These are phyloP conservation scores for Biscogniauxia marginata DNA, from an alignment of 2,329 filamentous ascomycete genomes.

Conservation along the genomic window DNA sequence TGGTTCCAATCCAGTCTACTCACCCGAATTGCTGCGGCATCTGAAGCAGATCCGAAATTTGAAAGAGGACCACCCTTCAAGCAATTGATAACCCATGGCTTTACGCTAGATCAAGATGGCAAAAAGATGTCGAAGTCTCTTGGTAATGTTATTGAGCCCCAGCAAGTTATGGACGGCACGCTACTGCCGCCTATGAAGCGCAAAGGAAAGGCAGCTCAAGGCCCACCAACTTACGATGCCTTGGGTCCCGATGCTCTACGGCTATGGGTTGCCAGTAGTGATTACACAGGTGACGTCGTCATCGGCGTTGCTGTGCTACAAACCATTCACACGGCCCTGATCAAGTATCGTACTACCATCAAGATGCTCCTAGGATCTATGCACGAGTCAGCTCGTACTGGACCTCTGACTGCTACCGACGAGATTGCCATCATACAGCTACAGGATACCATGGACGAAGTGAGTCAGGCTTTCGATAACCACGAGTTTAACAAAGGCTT, in stretches of 20 bases:
- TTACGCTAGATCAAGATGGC: conserved; percentile 84
- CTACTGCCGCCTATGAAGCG: conserved; percentile 68
- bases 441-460: conserved; percentile 60
- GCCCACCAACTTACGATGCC: conserved; percentile 55
- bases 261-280: conserved; percentile 86
- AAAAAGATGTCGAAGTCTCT: conserved; percentile 99
- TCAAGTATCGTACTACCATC: conserved; percentile 86
- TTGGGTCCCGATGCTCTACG: conserved; percentile 85
- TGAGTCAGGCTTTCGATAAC: conserved; percentile 62
- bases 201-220: conserved; percentile 51
- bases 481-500: conserved; percentile 84
- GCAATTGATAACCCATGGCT: conserved; percentile 91
- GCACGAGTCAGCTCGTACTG: conserved; percentile 49
- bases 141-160: conserved; percentile 80
- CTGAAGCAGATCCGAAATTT: conserved; percentile 34
- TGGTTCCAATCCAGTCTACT: conserved; percentile 98
- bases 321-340: conserved; percentile 70
- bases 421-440: conserved; percentile 78
- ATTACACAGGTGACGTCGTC: conserved; percentile 85
- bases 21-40: conserved; percentile 72
- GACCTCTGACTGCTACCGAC: conserved; percentile 61
- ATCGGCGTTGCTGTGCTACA: conserved; percentile 77
- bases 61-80: conserved; percentile 67
- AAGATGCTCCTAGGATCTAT: conserved; percentile 86
- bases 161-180: conserved; percentile 81